Percentiles rank a stretch among this genome's conserved stretches.
Evolutionary conservation across 2,329 filamentous ascomycete species (phyloP).

Genomic region (Cladosporium sp.): DNA sequence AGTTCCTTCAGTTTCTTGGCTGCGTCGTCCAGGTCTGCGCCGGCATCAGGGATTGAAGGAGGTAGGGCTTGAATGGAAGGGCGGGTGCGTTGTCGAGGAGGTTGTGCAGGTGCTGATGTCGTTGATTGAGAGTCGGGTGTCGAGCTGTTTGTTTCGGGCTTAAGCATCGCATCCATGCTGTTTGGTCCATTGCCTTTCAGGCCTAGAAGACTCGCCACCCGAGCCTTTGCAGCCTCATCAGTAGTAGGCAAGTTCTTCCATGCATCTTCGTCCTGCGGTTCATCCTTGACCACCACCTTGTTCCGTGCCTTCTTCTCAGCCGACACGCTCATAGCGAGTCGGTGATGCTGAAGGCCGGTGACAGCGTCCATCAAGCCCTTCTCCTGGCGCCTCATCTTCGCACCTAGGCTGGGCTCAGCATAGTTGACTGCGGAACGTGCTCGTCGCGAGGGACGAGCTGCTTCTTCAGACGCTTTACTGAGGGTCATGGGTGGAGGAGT

Average conservation of each 20-base stretch:
- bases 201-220: not conserved
- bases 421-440: constrained; percentile 46
- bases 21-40: constrained; percentile 18
- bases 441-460: constrained; percentile 40
- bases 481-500: constrained; percentile 43
- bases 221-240: not conserved
- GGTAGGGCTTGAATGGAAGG: not conserved
- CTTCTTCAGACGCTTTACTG: constrained; percentile 29
- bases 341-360: constrained; percentile 26
- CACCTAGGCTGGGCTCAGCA: constrained; percentile 45
- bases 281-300: constrained; percentile 25
- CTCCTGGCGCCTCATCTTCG: constrained; percentile 47
- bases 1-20: constrained; percentile 26
- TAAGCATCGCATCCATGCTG: not conserved
- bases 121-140: not conserved
- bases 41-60: not conserved
- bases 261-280: constrained; percentile 19
- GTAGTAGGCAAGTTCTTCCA: constrained; percentile 20
- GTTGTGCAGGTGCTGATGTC: not conserved
- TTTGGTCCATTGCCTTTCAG: not conserved
- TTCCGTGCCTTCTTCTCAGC: constrained; percentile 12
- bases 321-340: constrained; percentile 25
- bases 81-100: not conserved
- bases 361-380: constrained; percentile 47
- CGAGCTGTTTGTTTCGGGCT: not conserved